These are phyloP conservation scores for Hyaloperonospora brassicae DNA, from an alignment of 352 stramenopile genomes.

Conservation along the genomic window DNA sequence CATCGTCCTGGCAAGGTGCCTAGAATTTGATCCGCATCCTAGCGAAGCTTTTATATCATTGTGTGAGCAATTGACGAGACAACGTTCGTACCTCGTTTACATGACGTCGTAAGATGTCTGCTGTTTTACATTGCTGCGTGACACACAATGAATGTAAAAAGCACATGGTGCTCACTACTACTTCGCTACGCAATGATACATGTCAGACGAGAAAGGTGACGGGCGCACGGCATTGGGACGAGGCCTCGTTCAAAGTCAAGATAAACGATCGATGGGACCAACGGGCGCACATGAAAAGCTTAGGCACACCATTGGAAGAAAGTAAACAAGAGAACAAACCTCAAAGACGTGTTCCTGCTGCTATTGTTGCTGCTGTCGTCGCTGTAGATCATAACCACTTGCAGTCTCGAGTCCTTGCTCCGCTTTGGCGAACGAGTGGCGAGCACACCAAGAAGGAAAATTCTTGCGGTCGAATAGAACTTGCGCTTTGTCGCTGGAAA, in stretches of 20 bases:
- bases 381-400: too few species aligned
- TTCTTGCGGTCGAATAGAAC: constrained; percentile 17
- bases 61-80: constrained; percentile 12
- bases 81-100: constrained; percentile 28
- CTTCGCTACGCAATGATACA: too few species aligned
- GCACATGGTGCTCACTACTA: too few species aligned
- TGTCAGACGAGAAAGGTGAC: too few species aligned
- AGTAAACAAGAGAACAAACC: too few species aligned
- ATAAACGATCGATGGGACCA: constrained; percentile 2
- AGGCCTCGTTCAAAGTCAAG: too few species aligned
- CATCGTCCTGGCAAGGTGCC: constrained; percentile 26
- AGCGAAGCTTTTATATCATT: constrained; percentile 3
- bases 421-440: constrained; percentile 8
- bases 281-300: constrained; percentile 1
- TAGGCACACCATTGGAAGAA: too few species aligned
- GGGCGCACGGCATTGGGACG: too few species aligned
- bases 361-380: too few species aligned
- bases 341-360: too few species aligned
- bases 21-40: too few species aligned
- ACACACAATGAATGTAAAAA: too few species aligned
- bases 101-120: constrained; percentile 23
- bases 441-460: constrained; percentile 21
- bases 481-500: constrained; percentile 11
- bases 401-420: constrained; percentile 7
- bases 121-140: constrained; percentile 20